Evolutionary conservation across 2,329 filamentous ascomycete species (phyloP), one percentile per base, ranked within the genome.

Genomic region (Beauveria brongniartii): DNA sequence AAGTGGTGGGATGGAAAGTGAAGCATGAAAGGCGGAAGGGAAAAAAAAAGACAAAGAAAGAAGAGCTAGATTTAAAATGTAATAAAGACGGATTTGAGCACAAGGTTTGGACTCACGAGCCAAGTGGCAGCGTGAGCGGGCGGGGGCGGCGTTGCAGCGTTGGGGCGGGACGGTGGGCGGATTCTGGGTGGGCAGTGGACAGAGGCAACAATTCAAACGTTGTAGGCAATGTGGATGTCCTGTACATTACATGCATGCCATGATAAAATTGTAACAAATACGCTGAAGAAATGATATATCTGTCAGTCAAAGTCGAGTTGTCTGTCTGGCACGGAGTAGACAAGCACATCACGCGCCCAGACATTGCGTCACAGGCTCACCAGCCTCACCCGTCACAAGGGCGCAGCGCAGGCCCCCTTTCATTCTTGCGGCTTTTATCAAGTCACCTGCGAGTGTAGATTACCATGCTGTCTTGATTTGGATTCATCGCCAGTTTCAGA

Each of bases 341-440:
- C 55, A n/a, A 57, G 55, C 44, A 57, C 55, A 57, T 57, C 55
- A 57, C 55, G 55, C 55, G 55, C 55, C 30, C 44, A 41, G 28
- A 34, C 30, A 57, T 58, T 58, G 55, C 55, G 55, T 58, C 55
- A 58, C 55, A 58, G 55, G 55, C 55, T 43, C 34, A 43, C 46
- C 55, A 51, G 44, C 47, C 55, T 51, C 46, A 20, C 22, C 46
- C 44, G 37, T 58, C 46, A 58, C 55, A 58, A 58, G 55, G 55
- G 28, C 22, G 41, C 5, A 10, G 24, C 24, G 46, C 46, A 16
- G 14, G 46, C 41, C 40, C 10, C 34, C 40, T 41, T 37, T 43
- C 51, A 43, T 54, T 54, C 51, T 54, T 53, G 51, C 34, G 34
- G 43, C 54, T 56, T 56, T 37, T 37, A 37, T 3, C 34, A 16